Base-by-base conservation (phyloP, 192 early-diverging fungal genomes). In the Funneliformis geosporum region DNA sequence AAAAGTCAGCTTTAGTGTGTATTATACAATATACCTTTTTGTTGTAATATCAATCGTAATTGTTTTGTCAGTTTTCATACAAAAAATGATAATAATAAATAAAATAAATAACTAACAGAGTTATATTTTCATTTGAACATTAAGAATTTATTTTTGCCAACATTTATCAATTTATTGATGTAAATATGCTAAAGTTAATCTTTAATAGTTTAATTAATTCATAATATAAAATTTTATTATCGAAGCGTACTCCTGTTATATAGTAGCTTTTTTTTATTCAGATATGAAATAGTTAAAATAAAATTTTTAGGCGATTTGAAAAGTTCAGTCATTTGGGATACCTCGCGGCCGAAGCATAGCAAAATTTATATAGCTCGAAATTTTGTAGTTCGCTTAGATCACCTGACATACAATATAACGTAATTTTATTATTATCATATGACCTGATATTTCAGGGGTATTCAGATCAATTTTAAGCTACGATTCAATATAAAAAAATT, bases 31-130 rank as follows among this genome's bases (percentile, higher is more conserved):
- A 10, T 33, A 33, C 33, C 33, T 33, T 2, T 33, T 33, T 33
- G 33, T 33, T 33, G 33, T 33, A 33, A 33, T 33, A 33, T 33
- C 2, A 33, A 33, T 33, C 2, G 33, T 33, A 33, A 33, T 33
- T 33, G 33, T 33, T 33, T 33, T 33, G 33, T 33, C 33, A 33
- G 33, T 33, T 33, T 33, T 33, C 33, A 33, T 33, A 33, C 33
- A 33, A 33, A 33, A 33, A 33, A 33, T 33, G 2, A 33, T 33
- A 2, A 33, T 33, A 33, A 33, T 65, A 65, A 80, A 81, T 65
- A 80, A 78, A 33, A 77, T 80, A 80, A 76, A 81, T 80, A 79
- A 79, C 46, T 77, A 80, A 76, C 81, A 79, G 64, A 73, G 76
- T 78, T 80, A 79, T 81, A 81, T 80, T 38, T 79, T 80, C 2